Evolutionary conservation across 176 grass and related monocot species (phyloP).

Genomic region (Stipa capillata): DNA sequence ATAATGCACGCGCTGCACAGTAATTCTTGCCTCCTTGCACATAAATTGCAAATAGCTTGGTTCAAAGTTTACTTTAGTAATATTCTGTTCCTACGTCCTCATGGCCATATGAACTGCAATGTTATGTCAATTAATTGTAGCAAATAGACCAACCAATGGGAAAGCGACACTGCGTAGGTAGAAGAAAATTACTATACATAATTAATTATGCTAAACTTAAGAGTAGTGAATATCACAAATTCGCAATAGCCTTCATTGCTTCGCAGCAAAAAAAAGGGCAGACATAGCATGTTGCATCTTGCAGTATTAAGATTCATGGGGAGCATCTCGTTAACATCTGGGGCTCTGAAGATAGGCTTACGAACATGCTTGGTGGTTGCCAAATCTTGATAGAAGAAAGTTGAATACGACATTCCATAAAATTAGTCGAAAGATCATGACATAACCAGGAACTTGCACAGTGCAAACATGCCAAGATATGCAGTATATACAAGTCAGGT

Average conservation of each 20-base stretch:
- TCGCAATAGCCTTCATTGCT: neutral
- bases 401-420: neutral
- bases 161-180: neutral
- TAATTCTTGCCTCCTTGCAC: neutral
- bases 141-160: neutral
- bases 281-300: neutral
- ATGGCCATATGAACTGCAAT: neutral
- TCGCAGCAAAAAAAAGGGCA: neutral
- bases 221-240: neutral
- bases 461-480: neutral
- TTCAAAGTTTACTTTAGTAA: neutral
- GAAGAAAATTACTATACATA: neutral
- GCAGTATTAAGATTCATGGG: neutral
- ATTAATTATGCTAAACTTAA: neutral
- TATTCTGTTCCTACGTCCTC: neutral
- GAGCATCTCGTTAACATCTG: neutral
- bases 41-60: neutral
- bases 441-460: neutral
- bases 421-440: neutral
- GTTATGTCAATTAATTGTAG: neutral
- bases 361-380: neutral
- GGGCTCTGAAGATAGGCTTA: neutral
- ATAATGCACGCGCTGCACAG: neutral
- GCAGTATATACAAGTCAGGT: neutral
- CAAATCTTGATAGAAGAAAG: neutral